phyloP scores from a whole-genome alignment of 1,284 basidiomycete species.

The Tilletia caries region DNA sequence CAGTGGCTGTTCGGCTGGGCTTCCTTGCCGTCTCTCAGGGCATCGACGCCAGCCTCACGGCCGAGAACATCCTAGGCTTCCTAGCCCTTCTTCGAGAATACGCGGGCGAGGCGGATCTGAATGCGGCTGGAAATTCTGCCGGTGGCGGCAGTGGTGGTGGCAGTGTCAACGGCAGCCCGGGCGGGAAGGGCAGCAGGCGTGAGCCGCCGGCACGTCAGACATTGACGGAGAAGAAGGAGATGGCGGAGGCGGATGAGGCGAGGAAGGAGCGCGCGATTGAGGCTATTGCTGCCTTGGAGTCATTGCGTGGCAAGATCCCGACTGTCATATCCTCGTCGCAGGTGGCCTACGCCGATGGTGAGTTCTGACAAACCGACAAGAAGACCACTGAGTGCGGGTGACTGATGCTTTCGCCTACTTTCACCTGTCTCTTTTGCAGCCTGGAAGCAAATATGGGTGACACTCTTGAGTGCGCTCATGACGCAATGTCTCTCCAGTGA shows the following conservation, averaged over 20 bases:
- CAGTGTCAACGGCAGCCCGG: neutral
- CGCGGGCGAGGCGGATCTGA: slow-evolving; percentile 57
- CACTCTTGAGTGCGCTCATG: slow-evolving; percentile 71
- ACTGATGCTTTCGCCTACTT: neutral
- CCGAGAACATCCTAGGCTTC: slow-evolving; percentile 78
- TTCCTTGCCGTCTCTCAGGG: neutral
- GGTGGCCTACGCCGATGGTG: neutral
- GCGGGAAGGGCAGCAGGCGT: neutral
- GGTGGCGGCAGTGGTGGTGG: neutral
- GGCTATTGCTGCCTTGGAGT: slow-evolving; percentile 71
- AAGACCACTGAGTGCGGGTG: too few species aligned
- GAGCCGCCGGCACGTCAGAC: slow-evolving; percentile 21
- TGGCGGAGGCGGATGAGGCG: slow-evolving; percentile 43
- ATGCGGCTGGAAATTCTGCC: neutral
- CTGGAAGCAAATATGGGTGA: slow-evolving; percentile 78
- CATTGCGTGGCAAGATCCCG: slow-evolving; percentile 37
- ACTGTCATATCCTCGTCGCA: slow-evolving; percentile 34
- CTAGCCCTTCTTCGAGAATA: slow-evolving; percentile 82
- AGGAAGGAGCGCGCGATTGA: slow-evolving; percentile 68
- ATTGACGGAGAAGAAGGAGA: slow-evolving; percentile 51
- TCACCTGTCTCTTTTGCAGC: slow-evolving; percentile 33
- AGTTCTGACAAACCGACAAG: too few species aligned
- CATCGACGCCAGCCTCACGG: slow-evolving; percentile 56
- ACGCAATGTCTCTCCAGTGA: slow-evolving; percentile 81
- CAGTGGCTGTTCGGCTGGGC: neutral